Evolutionary conservation across 1,139 yeast genomes (phyloP).

Genomic region (Yamadazyma conglobata): DNA sequence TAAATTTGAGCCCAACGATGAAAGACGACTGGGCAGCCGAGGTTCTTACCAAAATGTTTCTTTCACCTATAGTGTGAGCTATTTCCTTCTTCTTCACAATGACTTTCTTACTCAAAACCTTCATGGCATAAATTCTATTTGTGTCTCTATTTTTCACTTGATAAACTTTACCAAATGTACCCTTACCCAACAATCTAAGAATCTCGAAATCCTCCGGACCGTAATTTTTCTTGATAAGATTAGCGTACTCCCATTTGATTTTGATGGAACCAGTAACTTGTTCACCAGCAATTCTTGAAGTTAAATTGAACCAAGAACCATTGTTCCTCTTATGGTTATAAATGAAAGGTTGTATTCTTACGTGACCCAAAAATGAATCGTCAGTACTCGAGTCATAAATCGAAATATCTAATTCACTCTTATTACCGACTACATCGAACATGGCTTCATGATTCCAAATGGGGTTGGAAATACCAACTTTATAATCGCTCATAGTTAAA

Average conservation of each 20-base stretch:
- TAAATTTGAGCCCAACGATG: constrained; percentile 90
- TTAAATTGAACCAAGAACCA: constrained; percentile 70
- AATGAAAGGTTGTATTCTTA: constrained; percentile 67
- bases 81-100: constrained; percentile 95
- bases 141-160: constrained; percentile 92
- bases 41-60: constrained; percentile 89
- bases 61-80: constrained; percentile 96
- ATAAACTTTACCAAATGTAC: constrained; percentile 96
- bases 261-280: constrained; percentile 73
- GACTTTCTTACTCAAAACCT: constrained; percentile 87
- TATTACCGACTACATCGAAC: constrained; percentile 85
- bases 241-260: constrained; percentile 70
- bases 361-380: constrained; percentile 85
- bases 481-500: constrained; percentile 31
- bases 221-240: constrained; percentile 65
- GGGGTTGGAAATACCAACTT: constrained; percentile 49
- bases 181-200: constrained; percentile 84
- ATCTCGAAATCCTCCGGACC: constrained; percentile 96
- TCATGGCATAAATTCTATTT: constrained; percentile 92
- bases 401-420: constrained; percentile 79
- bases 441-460: constrained; percentile 88
- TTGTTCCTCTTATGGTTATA: constrained; percentile 17
- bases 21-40: constrained; percentile 80
- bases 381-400: constrained; percentile 81
- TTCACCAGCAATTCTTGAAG: constrained; percentile 74